These are phyloP conservation scores for Auricularia sp. DNA, from an alignment of 768 basidiomycete species.

Conservation along the genomic window DNA sequence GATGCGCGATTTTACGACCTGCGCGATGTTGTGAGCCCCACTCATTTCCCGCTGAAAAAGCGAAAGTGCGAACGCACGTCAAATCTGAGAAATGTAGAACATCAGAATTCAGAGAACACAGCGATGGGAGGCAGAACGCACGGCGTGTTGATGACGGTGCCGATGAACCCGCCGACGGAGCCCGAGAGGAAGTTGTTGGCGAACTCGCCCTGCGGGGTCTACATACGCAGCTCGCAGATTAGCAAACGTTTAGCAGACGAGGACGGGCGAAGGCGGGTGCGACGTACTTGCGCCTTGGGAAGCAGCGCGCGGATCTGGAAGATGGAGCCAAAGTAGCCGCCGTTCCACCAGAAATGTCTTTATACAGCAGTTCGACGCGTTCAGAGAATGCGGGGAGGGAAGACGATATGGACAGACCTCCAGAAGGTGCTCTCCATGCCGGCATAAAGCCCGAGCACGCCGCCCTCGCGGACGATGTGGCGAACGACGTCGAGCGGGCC, in stretches of 20 bases:
- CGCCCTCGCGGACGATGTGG: slow-evolving; percentile 66
- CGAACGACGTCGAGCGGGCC: slow-evolving; percentile 89
- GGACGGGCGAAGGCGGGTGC: not conserved
- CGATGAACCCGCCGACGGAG: slow-evolving; percentile 77
- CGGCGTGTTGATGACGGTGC: slow-evolving; percentile 90
- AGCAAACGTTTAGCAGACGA: not conserved
- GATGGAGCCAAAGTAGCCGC: slow-evolving; percentile 88
- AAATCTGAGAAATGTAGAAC: not conserved
- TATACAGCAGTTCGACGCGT: not conserved
- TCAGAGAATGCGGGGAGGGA: not conserved
- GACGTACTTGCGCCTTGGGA: slow-evolving; percentile 72
- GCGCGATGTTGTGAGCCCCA: not conserved
- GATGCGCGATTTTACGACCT: slow-evolving; percentile 96
- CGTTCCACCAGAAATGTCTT: slow-evolving; percentile 86
- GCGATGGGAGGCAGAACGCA: slow-evolving; percentile 22
- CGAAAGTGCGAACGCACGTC: slow-evolving; percentile 4
- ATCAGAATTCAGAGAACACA: slow-evolving; percentile 1
- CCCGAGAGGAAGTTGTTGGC: slow-evolving; percentile 92
- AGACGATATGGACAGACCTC: slow-evolving; percentile 43
- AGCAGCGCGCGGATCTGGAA: slow-evolving; percentile 71
- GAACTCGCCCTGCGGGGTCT: slow-evolving; percentile 61
- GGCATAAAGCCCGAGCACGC: slow-evolving; percentile 75
- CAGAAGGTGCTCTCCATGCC: slow-evolving; percentile 98
- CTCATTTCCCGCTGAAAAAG: too few species aligned
- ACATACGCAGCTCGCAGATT: too few species aligned